Conservation (phyloP, 164 flowering plant species). For the Amborella trichopoda region DNA sequence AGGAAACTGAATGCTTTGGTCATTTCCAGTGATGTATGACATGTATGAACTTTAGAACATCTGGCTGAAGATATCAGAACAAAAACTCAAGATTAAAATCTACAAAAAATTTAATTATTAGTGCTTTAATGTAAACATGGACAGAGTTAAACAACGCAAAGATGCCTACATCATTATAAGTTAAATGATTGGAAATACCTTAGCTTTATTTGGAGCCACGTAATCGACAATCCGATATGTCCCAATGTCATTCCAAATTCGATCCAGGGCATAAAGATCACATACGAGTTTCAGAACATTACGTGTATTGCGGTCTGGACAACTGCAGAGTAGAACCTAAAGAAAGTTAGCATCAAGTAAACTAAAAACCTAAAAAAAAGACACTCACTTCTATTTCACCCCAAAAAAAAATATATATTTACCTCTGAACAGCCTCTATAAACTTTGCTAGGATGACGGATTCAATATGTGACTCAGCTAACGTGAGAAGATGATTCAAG, state of each 20-base stretch:
- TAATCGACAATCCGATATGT: slow-evolving; percentile 94
- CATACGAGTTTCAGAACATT: slow-evolving; percentile 75
- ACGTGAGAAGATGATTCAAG: slow-evolving; percentile 85
- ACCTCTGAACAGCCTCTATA: slow-evolving; percentile 81
- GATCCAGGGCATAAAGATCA: slow-evolving; percentile 88
- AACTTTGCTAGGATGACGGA: slow-evolving; percentile 83
- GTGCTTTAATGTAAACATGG: no score
- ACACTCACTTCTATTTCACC: no score
- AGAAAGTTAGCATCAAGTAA: neutral
- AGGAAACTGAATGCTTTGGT: no score
- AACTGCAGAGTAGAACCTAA: slow-evolving; percentile 31
- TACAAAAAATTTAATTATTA: no score
- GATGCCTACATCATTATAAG: no score
- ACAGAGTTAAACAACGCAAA: no score
- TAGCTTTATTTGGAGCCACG: slow-evolving; percentile 97
- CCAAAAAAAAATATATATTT: slow-evolving; percentile 2
- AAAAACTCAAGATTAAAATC: no score
- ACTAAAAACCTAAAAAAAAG: neutral
- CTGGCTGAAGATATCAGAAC: no score
- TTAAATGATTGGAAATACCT: no score
- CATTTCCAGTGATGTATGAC: no score
- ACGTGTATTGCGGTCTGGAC: slow-evolving; percentile 56
- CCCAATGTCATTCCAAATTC: slow-evolving; percentile 95
- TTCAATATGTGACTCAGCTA: slow-evolving; percentile 95
- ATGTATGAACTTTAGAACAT: no score